phyloP scores from a whole-genome alignment of 2,329 filamentous ascomycete species.

The Didymellaceae sp. region DNA sequence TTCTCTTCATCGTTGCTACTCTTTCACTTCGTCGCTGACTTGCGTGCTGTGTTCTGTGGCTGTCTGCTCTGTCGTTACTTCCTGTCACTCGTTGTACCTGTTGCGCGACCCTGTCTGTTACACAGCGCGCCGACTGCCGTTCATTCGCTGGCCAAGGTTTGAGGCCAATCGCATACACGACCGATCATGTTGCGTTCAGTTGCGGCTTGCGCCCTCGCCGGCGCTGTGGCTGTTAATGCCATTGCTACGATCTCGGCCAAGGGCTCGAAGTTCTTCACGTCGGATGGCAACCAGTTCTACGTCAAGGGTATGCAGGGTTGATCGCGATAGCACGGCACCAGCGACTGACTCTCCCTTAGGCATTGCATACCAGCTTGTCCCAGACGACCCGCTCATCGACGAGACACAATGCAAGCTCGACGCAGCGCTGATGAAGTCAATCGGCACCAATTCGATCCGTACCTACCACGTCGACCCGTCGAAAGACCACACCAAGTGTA shows the following conservation, averaged over 20 bases:
- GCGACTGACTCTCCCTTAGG: conserved; percentile 56
- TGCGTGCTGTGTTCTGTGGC: background rate
- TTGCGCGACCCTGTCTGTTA: conserved; percentile 3
- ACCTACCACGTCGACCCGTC: conserved; percentile 84
- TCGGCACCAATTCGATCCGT: conserved; percentile 84
- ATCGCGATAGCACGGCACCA: background rate
- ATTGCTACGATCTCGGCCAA: conserved; percentile 65
- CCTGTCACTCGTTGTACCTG: conserved; percentile 1
- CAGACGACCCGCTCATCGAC: conserved; percentile 77
- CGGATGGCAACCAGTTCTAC: conserved; percentile 81
- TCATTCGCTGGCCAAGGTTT: background rate
- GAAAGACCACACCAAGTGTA: conserved; percentile 77
- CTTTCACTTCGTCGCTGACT: background rate
- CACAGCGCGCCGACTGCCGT: conserved; percentile 4
- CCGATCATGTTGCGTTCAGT: conserved; percentile 29
- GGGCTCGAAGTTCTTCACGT: conserved; percentile 85
- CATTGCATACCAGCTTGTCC: conserved; percentile 72
- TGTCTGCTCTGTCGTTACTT: background rate
- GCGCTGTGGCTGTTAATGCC: conserved; percentile 50
- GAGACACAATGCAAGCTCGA: conserved; percentile 78
- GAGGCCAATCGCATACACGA: background rate
- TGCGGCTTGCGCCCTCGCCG: conserved; percentile 31
- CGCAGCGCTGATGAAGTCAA: conserved; percentile 75
- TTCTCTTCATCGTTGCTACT: no score
- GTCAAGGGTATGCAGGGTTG: conserved; percentile 70